A percentile compares a stretch with the other conserved stretches of the same genome.
Conservation (phyloP, 2,329 filamentous ascomycete species). For the Sarocladium oryzae region DNA sequence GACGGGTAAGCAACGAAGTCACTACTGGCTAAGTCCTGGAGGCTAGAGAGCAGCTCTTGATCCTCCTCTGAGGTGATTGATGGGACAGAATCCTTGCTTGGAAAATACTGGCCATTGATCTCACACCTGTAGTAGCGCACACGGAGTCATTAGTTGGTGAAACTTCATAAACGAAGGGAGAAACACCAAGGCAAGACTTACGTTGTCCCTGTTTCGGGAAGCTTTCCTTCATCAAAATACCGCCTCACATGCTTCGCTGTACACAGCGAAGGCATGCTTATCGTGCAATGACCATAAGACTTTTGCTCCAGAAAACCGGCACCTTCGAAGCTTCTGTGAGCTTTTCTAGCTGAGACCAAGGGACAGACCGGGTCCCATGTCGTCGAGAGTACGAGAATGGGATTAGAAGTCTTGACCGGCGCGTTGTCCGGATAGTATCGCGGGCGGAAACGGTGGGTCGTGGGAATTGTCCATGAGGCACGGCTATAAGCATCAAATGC, state of each 20-base stretch:
- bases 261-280: slow-evolving; percentile 31
- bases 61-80: too few species aligned
- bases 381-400: slow-evolving; percentile 24
- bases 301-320: slow-evolving; percentile 33
- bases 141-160: too few species aligned
- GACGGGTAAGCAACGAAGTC: too few species aligned
- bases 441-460: slow-evolving; percentile 22
- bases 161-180: too few species aligned
- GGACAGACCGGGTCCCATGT: slow-evolving; percentile 45
- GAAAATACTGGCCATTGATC: too few species aligned
- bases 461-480: slow-evolving; percentile 20
- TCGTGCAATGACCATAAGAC: slow-evolving; percentile 37
- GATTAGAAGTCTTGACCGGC: slow-evolving; percentile 27
- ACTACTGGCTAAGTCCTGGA: too few species aligned
- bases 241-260: slow-evolving; percentile 26
- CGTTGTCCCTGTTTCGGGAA: slow-evolving; percentile 22
- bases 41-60: too few species aligned
- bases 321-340: slow-evolving; percentile 27
- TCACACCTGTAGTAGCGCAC: too few species aligned
- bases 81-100: too few species aligned
- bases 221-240: slow-evolving; percentile 30
- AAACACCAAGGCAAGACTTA: too few species aligned
- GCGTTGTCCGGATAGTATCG: background rate
- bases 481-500: background rate
- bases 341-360: slow-evolving; percentile 29